phyloP scores from a whole-genome alignment of 2,329 filamentous ascomycete genomes.

The Aureobasidium sp. region DNA sequence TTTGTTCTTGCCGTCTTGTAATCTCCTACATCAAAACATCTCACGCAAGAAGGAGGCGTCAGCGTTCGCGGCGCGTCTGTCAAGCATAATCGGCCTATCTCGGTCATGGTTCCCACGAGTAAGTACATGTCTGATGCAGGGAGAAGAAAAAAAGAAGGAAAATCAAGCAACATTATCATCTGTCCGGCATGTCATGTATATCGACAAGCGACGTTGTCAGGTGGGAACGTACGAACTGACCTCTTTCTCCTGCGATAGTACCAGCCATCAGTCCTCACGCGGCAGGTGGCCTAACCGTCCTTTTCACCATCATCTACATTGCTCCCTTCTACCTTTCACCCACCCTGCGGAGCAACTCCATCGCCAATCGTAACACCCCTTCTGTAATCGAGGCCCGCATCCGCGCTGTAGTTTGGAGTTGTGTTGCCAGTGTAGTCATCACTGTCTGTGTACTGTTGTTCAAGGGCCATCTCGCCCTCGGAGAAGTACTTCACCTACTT shows the following conservation, averaged over 20 bases:
- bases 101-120: not conserved
- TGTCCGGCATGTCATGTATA: not conserved
- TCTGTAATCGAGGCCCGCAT: constrained; percentile 83
- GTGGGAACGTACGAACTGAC: not conserved
- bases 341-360: constrained; percentile 68
- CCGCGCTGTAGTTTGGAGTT: constrained; percentile 68
- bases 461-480: constrained; percentile 27
- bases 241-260: not conserved
- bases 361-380: constrained; percentile 76
- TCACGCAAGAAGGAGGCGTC: constrained; percentile 1
- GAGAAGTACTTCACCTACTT: constrained; percentile 57
- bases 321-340: constrained; percentile 79
- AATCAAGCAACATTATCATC: not conserved
- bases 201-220: constrained; percentile 8
- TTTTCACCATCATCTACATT: constrained; percentile 85
- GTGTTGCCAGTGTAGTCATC: constrained; percentile 54
- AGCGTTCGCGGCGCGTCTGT: not conserved
- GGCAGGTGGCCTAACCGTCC: constrained; percentile 31
- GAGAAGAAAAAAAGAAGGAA: not conserved
- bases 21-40: constrained; percentile 5
- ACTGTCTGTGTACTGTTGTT: constrained; percentile 55
- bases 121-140: not conserved
- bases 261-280: not conserved
- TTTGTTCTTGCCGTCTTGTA: constrained; percentile 2
- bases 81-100: not conserved